Conservation (phyloP, 2,329 filamentous ascomycete genomes). For the Cordyceps pruinosa region DNA sequence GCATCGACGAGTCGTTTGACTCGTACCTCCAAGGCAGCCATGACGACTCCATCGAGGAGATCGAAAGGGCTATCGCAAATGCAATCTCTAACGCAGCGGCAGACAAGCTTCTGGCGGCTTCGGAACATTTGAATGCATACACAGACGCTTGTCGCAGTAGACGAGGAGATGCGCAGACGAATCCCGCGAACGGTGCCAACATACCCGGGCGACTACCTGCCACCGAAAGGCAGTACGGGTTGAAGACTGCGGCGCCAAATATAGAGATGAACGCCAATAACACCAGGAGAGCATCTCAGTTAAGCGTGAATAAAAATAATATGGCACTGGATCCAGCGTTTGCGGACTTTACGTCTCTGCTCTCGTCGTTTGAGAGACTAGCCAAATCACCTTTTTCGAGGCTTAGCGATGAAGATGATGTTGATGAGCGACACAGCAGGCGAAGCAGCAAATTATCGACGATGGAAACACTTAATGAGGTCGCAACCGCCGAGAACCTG, state of each 20-base stretch:
- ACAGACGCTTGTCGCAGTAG: neutral
- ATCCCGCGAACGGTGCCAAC: conserved; percentile 5
- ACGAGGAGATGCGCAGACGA: neutral
- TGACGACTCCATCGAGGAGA: conserved; percentile 11
- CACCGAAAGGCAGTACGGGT: conserved; percentile 4
- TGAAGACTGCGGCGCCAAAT: neutral
- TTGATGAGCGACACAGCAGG: conserved; percentile 7
- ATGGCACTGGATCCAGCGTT: conserved; percentile 19
- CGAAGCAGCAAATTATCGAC: conserved; percentile 4
- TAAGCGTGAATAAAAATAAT: conserved; percentile 12
- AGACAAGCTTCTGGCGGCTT: conserved; percentile 7
- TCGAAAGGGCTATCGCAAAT: conserved; percentile 9
- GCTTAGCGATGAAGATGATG: conserved; percentile 15
- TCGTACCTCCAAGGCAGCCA: conserved; percentile 10
- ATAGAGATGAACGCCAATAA: neutral
- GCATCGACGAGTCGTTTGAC: conserved; percentile 4
- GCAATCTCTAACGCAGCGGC: conserved; percentile 10
- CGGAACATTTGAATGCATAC: neutral
- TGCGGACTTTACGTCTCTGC: conserved; percentile 23
- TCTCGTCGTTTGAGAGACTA: conserved; percentile 24
- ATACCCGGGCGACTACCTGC: neutral
- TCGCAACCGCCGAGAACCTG: neutral
- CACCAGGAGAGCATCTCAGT: conserved; percentile 10
- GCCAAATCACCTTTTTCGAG: conserved; percentile 19
- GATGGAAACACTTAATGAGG: conserved; percentile 7